Percentiles rank a stretch among this genome's conserved stretches.
Evolutionary conservation across 1,139 yeast genomes (phyloP).

Genomic region (Pneumocystis murina): DNA sequence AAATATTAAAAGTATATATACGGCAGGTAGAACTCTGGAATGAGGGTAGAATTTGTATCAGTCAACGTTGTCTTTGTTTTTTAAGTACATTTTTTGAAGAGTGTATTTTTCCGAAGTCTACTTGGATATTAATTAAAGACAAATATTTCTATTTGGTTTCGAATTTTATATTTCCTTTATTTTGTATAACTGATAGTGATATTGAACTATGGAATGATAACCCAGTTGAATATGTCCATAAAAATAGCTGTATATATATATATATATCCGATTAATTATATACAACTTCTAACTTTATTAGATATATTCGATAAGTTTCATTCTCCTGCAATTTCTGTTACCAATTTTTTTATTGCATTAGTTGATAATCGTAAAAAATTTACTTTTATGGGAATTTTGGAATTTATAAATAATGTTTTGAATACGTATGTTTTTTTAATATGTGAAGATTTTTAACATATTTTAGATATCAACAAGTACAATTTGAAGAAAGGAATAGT

Average conservation of each 20-base stretch:
- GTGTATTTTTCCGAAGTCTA: slow-evolving; percentile 46
- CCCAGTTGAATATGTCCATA: slow-evolving; percentile 80
- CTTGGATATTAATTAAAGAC: slow-evolving; percentile 62
- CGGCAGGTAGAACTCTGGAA: slow-evolving; percentile 64
- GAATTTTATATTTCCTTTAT: slow-evolving; percentile 63
- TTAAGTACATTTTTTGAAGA: slow-evolving; percentile 58
- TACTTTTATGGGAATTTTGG: slow-evolving; percentile 48
- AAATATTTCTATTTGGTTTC: slow-evolving; percentile 50
- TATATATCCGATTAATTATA: background rate
- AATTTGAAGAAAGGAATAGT: slow-evolving; percentile 43
- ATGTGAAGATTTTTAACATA: background rate
- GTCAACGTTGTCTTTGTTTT: slow-evolving; percentile 50
- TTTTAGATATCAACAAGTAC: slow-evolving; percentile 26
- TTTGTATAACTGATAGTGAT: slow-evolving; percentile 55
- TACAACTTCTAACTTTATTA: background rate
- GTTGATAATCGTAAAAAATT: slow-evolving; percentile 50
- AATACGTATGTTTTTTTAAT: slow-evolving; percentile 8
- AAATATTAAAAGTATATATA: slow-evolving; percentile 48
- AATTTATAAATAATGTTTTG: slow-evolving; percentile 44
- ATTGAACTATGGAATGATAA: slow-evolving; percentile 72
- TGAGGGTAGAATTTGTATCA: slow-evolving; percentile 47
- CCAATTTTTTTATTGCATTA: slow-evolving; percentile 57
- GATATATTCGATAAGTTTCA: slow-evolving; percentile 47
- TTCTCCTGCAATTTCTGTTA: slow-evolving; percentile 71
- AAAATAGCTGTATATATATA: slow-evolving; percentile 46